A percentile compares a stretch with the other conserved stretches of the same genome.
phyloP scores from a whole-genome alignment of 2,329 filamentous ascomycete genomes.

The Ilyonectria destructans region DNA sequence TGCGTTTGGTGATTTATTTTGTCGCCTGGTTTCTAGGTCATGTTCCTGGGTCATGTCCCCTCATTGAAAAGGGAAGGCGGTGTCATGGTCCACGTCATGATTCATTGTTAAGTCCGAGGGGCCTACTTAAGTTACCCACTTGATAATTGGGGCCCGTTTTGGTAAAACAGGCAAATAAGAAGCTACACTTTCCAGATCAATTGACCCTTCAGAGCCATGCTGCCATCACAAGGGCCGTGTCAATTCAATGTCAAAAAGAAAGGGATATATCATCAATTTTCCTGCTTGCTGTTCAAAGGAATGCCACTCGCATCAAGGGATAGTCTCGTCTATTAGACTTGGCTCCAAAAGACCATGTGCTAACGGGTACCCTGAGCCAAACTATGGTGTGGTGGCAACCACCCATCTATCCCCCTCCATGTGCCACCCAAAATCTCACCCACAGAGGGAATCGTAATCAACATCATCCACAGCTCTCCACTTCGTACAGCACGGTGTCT shows the following conservation, averaged over 20 bases:
- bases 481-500: slow-evolving; percentile 40
- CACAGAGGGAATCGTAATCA: slow-evolving; percentile 50
- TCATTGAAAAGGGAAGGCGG: not conserved
- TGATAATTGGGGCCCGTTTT: too few species aligned
- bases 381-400: slow-evolving; percentile 40
- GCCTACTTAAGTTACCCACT: not conserved
- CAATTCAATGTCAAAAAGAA: slow-evolving; percentile 27
- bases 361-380: slow-evolving; percentile 48
- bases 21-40: not conserved
- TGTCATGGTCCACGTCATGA: not conserved
- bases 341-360: slow-evolving; percentile 48
- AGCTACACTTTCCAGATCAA: not conserved
- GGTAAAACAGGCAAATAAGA: not conserved
- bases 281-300: slow-evolving; percentile 50
- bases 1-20: slow-evolving; percentile 1
- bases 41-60: not conserved
- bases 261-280: slow-evolving; percentile 54
- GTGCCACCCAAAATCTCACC: slow-evolving; percentile 44
- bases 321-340: slow-evolving; percentile 53
- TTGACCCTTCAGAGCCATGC: not conserved
- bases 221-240: not conserved
- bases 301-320: slow-evolving; percentile 41
- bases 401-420: slow-evolving; percentile 43
- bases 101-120: not conserved
- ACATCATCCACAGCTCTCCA: slow-evolving; percentile 43